Conservation (phyloP, 2,329 filamentous ascomycete species). For the Cadophora malorum region DNA sequence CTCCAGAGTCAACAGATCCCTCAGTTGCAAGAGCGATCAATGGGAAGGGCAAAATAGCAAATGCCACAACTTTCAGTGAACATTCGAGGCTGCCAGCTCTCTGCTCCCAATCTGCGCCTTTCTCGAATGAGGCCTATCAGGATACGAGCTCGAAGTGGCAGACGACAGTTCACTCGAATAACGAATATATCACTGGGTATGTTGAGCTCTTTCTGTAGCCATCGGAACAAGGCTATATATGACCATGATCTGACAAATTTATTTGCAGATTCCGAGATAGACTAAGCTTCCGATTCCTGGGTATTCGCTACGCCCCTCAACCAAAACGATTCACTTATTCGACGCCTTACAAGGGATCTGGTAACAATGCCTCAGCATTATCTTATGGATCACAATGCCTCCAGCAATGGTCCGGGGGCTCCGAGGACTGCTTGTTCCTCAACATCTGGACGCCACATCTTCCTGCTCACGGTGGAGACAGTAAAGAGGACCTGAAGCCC, state of each 20-base stretch:
- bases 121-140: conserved; percentile 42
- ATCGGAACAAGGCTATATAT: not conserved
- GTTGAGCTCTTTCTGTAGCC: not conserved
- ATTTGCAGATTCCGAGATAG: conserved; percentile 50
- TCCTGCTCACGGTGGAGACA: conserved; percentile 29
- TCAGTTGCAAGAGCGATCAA: conserved; percentile 29
- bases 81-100: conserved; percentile 52
- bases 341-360: conserved; percentile 50
- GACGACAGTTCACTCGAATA: conserved; percentile 49
- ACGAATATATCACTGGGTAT: conserved; percentile 55
- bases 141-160: conserved; percentile 47
- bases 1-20: conserved; percentile 17
- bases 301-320: conserved; percentile 38
- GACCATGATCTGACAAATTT: not conserved
- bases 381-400: conserved; percentile 53
- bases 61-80: conserved; percentile 32
- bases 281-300: conserved; percentile 50
- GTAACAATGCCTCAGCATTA: conserved; percentile 52
- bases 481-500: conserved; percentile 42
- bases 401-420: conserved; percentile 46
- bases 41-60: conserved; percentile 41
- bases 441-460: conserved; percentile 61
- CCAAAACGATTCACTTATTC: conserved; percentile 48
- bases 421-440: conserved; percentile 61
- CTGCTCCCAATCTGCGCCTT: conserved; percentile 55